Conservation (phyloP, 495 filamentous ascomycete species). For the Hypoxylon crocopeplum region DNA sequence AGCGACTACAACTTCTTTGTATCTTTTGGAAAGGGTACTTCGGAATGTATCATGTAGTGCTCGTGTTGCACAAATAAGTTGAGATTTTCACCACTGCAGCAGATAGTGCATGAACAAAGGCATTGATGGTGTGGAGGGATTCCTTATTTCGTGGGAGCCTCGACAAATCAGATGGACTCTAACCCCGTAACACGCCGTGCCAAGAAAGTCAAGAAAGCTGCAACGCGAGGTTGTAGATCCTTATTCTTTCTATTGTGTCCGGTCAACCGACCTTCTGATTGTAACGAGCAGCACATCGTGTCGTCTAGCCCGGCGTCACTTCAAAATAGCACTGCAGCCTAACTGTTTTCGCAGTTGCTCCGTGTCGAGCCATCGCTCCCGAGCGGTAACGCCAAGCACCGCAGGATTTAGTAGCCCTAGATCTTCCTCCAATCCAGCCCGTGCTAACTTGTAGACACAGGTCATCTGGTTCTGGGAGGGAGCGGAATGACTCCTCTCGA, state of each 20-base stretch:
- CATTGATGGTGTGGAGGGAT: too few species aligned
- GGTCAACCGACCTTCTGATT: slow-evolving; percentile 8
- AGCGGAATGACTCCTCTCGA: slow-evolving; percentile 26
- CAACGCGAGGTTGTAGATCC: background rate
- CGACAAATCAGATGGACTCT: slow-evolving; percentile 7
- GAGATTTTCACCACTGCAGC: slow-evolving; percentile 16
- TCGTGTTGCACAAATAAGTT: slow-evolving; percentile 13
- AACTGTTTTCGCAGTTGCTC: slow-evolving; percentile 17
- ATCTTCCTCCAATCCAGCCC: slow-evolving; percentile 25
- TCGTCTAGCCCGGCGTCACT: slow-evolving; percentile 4
- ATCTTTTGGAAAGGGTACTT: slow-evolving; percentile 27
- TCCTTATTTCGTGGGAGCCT: too few species aligned
- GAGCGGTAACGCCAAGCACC: slow-evolving; percentile 22
- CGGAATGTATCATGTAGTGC: slow-evolving; percentile 2
- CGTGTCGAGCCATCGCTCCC: slow-evolving; percentile 17
- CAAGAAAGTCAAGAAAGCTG: slow-evolving; percentile 7
- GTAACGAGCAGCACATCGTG: slow-evolving; percentile 14
- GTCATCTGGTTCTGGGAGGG: slow-evolving; percentile 25
- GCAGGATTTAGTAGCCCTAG: slow-evolving; percentile 26
- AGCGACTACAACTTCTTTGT: too few species aligned
- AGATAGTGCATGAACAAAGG: slow-evolving; percentile 19
- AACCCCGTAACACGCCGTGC: background rate
- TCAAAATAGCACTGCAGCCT: slow-evolving; percentile 7
- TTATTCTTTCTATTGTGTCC: slow-evolving; percentile 3
- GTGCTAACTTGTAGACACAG: slow-evolving; percentile 15